Conservation (phyloP, 1,284 basidiomycete species). For the Hypsizygus ulmarius region DNA sequence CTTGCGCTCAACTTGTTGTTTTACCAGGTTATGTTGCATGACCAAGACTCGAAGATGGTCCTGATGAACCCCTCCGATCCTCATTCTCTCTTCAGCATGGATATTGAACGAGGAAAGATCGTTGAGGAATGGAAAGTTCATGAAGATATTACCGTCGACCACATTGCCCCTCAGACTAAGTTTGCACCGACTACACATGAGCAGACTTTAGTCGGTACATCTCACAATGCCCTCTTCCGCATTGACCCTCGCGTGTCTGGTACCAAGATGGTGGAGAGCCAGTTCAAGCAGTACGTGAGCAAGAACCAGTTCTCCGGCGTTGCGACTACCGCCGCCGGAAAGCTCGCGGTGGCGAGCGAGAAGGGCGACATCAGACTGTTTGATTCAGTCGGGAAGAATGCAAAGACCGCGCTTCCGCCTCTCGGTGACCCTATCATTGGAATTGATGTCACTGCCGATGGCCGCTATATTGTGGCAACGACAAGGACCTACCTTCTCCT, state of each 20-base stretch:
- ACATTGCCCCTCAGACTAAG: conserved; percentile 92
- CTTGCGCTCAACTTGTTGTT: conserved; percentile 3
- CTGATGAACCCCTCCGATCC: conserved; percentile 84
- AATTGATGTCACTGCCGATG: conserved; percentile 92
- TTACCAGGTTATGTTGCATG: conserved; percentile 92
- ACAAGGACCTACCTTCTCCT: conserved; percentile 94
- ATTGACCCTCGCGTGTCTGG: conserved; percentile 94
- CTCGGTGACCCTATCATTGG: conserved; percentile 95
- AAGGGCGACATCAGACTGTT: conserved; percentile 98
- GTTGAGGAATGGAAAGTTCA: conserved; percentile 99
- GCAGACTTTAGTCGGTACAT: conserved; percentile 91
- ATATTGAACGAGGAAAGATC: conserved; percentile 94
- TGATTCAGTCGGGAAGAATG: conserved; percentile 97
- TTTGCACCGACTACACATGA: conserved; percentile 93
- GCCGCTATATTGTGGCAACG: conserved; percentile 94
- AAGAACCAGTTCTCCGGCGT: conserved; percentile 97
- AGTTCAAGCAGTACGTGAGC: conserved; percentile 94
- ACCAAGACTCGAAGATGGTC: conserved; percentile 96
- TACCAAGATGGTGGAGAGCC: conserved; percentile 89
- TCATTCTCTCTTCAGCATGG: conserved; percentile 90
- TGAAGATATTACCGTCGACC: conserved; percentile 81
- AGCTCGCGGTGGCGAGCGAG: conserved; percentile 91
- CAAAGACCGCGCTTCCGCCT: conserved; percentile 97
- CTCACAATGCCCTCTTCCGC: conserved; percentile 94
- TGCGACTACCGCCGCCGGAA: conserved; percentile 83